Evolutionary conservation across 108 stramenopile species (phyloP), one percentile per base, ranked within the genome.

Genomic region (Pseudonitzschia delicatissima): DNA sequence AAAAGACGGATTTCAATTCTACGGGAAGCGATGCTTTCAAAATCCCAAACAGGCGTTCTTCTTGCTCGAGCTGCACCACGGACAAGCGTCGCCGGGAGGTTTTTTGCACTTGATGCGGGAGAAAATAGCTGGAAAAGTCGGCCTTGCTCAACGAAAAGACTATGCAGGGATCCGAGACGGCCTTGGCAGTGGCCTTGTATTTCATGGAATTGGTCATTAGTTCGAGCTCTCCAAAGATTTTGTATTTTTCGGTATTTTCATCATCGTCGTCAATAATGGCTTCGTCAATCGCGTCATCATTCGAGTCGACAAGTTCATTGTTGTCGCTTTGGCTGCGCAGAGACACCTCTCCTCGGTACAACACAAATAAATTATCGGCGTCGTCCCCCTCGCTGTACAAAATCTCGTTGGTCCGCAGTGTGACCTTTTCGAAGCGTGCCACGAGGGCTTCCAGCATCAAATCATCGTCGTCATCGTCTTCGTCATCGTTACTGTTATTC

Each of bases 311-410:
- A 0, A 49, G n/a, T 48, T 80, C 88, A 23, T 33, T 58, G 34
- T 28, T 66, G 25, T 44, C 64, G 3, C 58, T 59, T 28, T 39
- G 35, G 31, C 26, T 29, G 15, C 49, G 27, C 23, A 55, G 12
- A 0, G 49, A 25, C 15, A 80, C 74, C 7, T 68, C 71, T 53
- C 80, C 80, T 35, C 45, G 57, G 37, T 76, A 81, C 23, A 81
- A 45, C 20, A 81, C 52, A 51, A 66, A 81, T 31, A 81, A 67
- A 33, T 55, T 6, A 8, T 55, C 53, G 25, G 29, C 32, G 15
- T 7, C 53, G 17, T 33, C 35, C 15, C 66, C 79, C 8, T 3
- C 76, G 21, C 79, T 87, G 42, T 92, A 95, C 74, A 80, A 92
- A 71, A 50, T 82, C 5, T 90, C 68, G 52, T 72, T 69, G n/a